Base-by-base conservation (phyloP, 176 grass and related monocot species). In the Cenchrus fungigraminus region DNA sequence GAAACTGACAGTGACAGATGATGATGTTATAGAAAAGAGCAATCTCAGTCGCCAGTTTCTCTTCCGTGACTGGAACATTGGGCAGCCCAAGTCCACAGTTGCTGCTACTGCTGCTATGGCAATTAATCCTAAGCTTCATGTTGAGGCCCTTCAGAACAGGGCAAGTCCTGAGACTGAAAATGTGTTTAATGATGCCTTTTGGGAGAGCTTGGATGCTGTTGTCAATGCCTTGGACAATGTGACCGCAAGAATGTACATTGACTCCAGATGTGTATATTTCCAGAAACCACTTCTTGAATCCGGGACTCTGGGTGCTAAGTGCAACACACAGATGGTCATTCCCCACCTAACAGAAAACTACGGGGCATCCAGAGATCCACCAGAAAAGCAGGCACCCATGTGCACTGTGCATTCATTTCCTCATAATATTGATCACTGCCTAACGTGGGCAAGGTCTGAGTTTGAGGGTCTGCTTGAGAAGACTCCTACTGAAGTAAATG, bases 1-100 rank as follows among this genome's bases (percentile, higher is more conserved):
- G 55, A 95, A 89, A 50, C 79, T 97, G 59, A 97, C 85, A 17
- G 75, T 95, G 74, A 97, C 95, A 86, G 95, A 97, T 92, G 95
- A 97, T 67, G 92, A 97, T 89, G 89, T 97, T 20, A 97, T 95
- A 88, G 92, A 97, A 81, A 97, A 93, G 85, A 97, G 95, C 66
- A 97, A 97, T 90, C 92, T 97, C 49, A 97, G 95, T 81, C 95
- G 95, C 22, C 95, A 97, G 64, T 97, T 97, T 86, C 95, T 97
- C 67, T 97, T 97, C 85, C 92, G 95, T 16, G 90, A 97, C 79
- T 97, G 92, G 87, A 94, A 97, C 79, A 97, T 97, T 84, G 90
- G 95, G 56, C 95, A 97, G 68, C 90, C 95, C 4, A 97, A 97
- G 88, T 97, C 95, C 46, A 95, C 82, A 0, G 90, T 97, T 73